phyloP scores from a whole-genome alignment of 306 rosid genomes.

The Ochetophila trinervis region DNA sequence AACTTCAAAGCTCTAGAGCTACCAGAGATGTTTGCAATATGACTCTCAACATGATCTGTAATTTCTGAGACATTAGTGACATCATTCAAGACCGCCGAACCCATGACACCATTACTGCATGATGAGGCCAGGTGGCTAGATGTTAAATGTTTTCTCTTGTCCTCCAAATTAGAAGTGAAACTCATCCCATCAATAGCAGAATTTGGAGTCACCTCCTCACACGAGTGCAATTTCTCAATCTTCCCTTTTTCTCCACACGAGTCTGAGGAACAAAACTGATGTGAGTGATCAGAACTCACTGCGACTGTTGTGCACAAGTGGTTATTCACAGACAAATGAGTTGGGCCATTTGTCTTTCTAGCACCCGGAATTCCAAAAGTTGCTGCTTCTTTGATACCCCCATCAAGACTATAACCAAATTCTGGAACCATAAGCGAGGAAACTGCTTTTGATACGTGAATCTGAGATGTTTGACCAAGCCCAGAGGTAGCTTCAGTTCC shows the following conservation, averaged over 20 bases:
- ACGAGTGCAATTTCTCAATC: slow-evolving; percentile 24
- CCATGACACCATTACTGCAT: slow-evolving; percentile 26
- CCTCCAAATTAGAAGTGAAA: slow-evolving; percentile 5
- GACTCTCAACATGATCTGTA: slow-evolving; percentile 24
- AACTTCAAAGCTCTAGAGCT: slow-evolving; percentile 39
- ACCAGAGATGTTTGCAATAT: slow-evolving; percentile 10
- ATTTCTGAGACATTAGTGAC: slow-evolving; percentile 30
- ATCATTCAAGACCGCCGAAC: slow-evolving; percentile 27
- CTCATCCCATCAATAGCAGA: slow-evolving; percentile 24
- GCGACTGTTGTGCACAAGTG: neutral
- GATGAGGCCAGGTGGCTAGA: slow-evolving; percentile 27
- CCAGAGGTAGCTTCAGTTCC: slow-evolving; percentile 31
- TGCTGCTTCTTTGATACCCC: slow-evolving; percentile 25
- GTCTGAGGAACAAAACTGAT: neutral
- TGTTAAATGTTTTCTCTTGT: slow-evolving; percentile 28
- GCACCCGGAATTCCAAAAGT: slow-evolving; percentile 27
- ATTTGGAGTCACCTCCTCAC: slow-evolving; percentile 16
- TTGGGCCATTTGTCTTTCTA: too few species aligned
- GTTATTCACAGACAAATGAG: neutral
- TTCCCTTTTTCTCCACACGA: slow-evolving; percentile 28
- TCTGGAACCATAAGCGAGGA: slow-evolving; percentile 24
- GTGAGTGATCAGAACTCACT: neutral
- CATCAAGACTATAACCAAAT: slow-evolving; percentile 17
- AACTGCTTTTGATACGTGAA: slow-evolving; percentile 20
- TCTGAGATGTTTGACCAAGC: slow-evolving; percentile 22